These are phyloP conservation scores for Raffaelea ambrosiae DNA, from an alignment of 2,329 filamentous ascomycete genomes.

Conservation along the genomic window DNA sequence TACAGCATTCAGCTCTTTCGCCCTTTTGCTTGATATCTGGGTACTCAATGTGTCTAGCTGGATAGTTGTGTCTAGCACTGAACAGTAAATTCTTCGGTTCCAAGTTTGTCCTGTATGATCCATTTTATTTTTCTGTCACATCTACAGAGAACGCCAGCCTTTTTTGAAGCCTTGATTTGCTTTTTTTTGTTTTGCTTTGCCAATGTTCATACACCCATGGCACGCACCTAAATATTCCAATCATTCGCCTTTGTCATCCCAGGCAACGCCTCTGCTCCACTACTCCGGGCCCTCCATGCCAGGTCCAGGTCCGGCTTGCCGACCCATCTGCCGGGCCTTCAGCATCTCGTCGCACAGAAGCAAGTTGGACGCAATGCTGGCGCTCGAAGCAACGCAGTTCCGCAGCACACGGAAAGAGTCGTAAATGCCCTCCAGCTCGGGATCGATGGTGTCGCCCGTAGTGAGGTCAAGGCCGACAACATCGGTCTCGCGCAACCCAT, in stretches of 20 bases:
- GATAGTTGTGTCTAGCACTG: too few relatives aligned
- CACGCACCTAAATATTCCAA: too few relatives aligned
- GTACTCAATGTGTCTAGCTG: too few relatives aligned
- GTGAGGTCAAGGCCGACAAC: slow-evolving; percentile 78
- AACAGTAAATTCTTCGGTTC: too few relatives aligned
- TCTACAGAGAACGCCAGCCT: slow-evolving; percentile 26
- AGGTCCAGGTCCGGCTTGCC: slow-evolving; percentile 52
- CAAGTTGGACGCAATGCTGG: slow-evolving; percentile 91
- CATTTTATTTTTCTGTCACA: slow-evolving; percentile 2
- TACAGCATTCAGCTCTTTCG: too few relatives aligned
- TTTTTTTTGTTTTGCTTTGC: neutral
- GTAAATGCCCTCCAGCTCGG: slow-evolving; percentile 82
- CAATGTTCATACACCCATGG: neutral
- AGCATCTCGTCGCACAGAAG: slow-evolving; percentile 93
- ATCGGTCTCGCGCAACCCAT: slow-evolving; percentile 77
- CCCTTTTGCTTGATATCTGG: too few relatives aligned
- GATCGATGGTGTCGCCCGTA: slow-evolving; percentile 91
- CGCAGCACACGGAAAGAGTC: slow-evolving; percentile 93
- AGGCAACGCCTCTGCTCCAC: slow-evolving; percentile 18
- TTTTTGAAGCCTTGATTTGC: neutral
- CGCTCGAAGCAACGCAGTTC: slow-evolving; percentile 88
- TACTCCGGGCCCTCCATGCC: slow-evolving; percentile 55
- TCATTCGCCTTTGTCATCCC: too few relatives aligned
- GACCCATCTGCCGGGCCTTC: slow-evolving; percentile 93
- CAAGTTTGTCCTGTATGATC: neutral